Evolutionary conservation across 768 basidiomycete genomes (phyloP).

Genomic region (Pulveroboletus sp.): DNA sequence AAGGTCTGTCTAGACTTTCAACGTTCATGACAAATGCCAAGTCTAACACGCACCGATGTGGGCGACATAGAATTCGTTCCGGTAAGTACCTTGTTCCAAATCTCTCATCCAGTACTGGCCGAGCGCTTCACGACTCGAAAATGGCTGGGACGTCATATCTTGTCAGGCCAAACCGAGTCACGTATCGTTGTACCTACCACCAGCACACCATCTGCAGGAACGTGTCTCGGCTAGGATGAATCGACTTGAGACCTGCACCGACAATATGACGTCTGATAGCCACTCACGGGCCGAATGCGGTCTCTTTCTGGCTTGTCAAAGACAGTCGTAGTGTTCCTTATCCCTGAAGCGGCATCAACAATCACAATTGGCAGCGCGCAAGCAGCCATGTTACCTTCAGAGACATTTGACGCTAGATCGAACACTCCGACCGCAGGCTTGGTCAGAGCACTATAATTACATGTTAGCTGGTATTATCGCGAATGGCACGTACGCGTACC

Average conservation of each 20-base stretch:
- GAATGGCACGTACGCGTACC: constrained; percentile 43
- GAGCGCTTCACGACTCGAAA: constrained; percentile 81
- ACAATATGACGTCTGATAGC: not conserved
- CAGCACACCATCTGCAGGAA: constrained; percentile 83
- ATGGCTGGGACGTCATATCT: constrained; percentile 52
- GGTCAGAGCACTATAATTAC: constrained; percentile 66
- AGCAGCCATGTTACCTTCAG: constrained; percentile 57
- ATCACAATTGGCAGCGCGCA: not conserved
- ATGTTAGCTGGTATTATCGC: not conserved
- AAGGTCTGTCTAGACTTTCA: constrained; percentile 44
- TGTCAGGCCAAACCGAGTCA: not conserved
- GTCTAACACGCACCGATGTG: constrained; percentile 68
- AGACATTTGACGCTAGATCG: constrained; percentile 91
- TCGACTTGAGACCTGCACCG: constrained; percentile 1
- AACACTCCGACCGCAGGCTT: constrained; percentile 97
- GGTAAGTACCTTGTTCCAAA: constrained; percentile 82
- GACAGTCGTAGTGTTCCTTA: constrained; percentile 97
- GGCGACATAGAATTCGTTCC: constrained; percentile 82
- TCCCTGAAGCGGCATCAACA: constrained; percentile 48
- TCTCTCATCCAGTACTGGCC: constrained; percentile 99
- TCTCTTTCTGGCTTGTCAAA: constrained; percentile 91
- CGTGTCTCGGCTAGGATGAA: constrained; percentile 66
- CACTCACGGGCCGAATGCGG: constrained; percentile 69
- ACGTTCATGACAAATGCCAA: constrained; percentile 2
- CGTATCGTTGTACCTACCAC: constrained; percentile 47